These are phyloP conservation scores for Hypoxylon sp. DNA, from an alignment of 2,329 filamentous ascomycete species.

Conservation along the genomic window DNA sequence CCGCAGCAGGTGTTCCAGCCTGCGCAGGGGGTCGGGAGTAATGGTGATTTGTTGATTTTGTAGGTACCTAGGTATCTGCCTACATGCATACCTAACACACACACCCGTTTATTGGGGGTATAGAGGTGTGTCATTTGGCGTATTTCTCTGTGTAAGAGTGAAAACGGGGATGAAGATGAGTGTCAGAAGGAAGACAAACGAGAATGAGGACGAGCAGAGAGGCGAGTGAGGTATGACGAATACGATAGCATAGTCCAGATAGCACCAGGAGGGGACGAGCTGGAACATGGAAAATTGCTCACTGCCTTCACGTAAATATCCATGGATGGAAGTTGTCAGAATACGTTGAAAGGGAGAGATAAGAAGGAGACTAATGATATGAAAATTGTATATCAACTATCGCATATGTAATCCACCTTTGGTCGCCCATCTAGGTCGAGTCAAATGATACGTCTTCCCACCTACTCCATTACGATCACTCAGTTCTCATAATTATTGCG, in stretches of 20 bases:
- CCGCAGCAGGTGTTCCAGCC: slow-evolving; percentile 83
- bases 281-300: slow-evolving; percentile 21
- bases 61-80: slow-evolving; percentile 54
- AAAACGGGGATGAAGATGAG: not conserved
- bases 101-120: not conserved
- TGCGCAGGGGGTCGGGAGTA: slow-evolving; percentile 73
- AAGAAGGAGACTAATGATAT: slow-evolving; percentile 15
- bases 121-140: not conserved
- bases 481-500: slow-evolving; percentile 6
- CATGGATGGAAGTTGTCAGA: slow-evolving; percentile 17
- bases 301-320: slow-evolving; percentile 9
- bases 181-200: not conserved
- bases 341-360: slow-evolving; percentile 11
- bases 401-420: not conserved
- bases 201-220: not conserved
- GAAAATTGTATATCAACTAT: slow-evolving; percentile 28
- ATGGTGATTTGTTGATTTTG: slow-evolving; percentile 80
- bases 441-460: not conserved
- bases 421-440: not conserved
- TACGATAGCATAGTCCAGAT: slow-evolving; percentile 2
- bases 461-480: not conserved
- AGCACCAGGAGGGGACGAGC: not conserved
- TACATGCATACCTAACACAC: not conserved
- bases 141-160: not conserved
- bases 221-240: not conserved